Base-by-base conservation (phyloP, 352 stramenopile species). In the Phytophthora aleatoria region DNA sequence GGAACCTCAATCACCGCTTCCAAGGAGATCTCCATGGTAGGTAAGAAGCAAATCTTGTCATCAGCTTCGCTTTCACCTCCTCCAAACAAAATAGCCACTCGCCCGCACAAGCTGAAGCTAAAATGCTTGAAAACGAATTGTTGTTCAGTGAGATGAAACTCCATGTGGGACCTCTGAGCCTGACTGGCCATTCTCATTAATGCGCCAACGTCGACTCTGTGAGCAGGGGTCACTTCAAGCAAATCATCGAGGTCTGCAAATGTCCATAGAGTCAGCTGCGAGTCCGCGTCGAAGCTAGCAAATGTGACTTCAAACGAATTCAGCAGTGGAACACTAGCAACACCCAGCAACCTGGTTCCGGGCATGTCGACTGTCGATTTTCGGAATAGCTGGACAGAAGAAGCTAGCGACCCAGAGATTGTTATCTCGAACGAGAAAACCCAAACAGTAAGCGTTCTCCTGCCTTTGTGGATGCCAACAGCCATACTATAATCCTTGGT, bases 401-500 rank as follows among this genome's bases (percentile, higher is more conserved):
- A 43, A 30, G 36, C 33, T 49, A 54, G 31, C 9, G 57, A 42
- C 20, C 58, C 52, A 13, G 38, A 50, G 20, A 39, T 13, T 50
- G 12, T 61, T 13, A 43, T 24, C 1, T 73, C 69, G 16, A 90
- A 74, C 6, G 79, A 75, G 50, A 92, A 90, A 2, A 89, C 64
- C 81, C 83, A 92, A 15, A 89, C 45, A 15, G 75, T 57, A n/a
- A 92, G 31, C 24, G 76, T 71, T 38, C 16, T 61, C 12, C 76
- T 71, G 6, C 55, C 64, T 42, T 64, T 63, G 28, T 76, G 69
- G n/a, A 88, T 26, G 13, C 78, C 84, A 69, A 89, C 16, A 30
- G 87, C 61, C 47, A 88, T 78, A 30, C 65, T 89, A 36, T 77
- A 92, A 64, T 92, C 84, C 33, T 86, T 91, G 1, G 64, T 64